phyloP scores from a whole-genome alignment of 2,329 filamentous ascomycete species.

The Arthrobotrys sphaeroides region DNA sequence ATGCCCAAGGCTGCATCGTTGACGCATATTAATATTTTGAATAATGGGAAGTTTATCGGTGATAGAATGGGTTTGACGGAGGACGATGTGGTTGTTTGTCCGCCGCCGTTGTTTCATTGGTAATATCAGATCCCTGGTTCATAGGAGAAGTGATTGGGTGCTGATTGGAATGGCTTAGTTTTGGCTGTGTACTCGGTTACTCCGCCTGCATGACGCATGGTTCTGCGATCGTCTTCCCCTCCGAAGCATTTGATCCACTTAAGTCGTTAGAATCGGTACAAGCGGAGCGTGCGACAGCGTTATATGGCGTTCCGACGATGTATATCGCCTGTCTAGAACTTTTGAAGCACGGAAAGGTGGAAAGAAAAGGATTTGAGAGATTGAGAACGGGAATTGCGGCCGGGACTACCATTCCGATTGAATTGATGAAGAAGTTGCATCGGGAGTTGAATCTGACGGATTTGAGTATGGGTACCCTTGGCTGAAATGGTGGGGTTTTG shows the following conservation, averaged over 20 bases:
- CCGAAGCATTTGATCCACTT: constrained; percentile 83
- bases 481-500: background rate
- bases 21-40: constrained; percentile 84
- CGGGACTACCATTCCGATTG: constrained; percentile 82
- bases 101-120: constrained; percentile 82
- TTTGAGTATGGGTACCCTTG: constrained; percentile 62
- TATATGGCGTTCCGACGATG: constrained; percentile 79
- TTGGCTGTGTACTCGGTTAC: constrained; percentile 90
- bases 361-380: constrained; percentile 68
- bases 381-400: constrained; percentile 91
- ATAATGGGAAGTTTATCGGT: constrained; percentile 88
- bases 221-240: constrained; percentile 82
- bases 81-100: constrained; percentile 80
- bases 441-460: constrained; percentile 78
- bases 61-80: constrained; percentile 81
- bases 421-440: constrained; percentile 81
- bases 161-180: constrained; percentile 68
- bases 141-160: background rate
- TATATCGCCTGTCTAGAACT: constrained; percentile 87
- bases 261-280: constrained; percentile 74
- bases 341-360: constrained; percentile 67
- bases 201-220: constrained; percentile 88
- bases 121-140: background rate
- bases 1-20: constrained; percentile 91
- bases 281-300: constrained; percentile 71